Evolutionary conservation across 768 basidiomycete genomes (phyloP), one percentile per base, ranked within the genome.

Genomic region (Panaeolus papilionaceus): DNA sequence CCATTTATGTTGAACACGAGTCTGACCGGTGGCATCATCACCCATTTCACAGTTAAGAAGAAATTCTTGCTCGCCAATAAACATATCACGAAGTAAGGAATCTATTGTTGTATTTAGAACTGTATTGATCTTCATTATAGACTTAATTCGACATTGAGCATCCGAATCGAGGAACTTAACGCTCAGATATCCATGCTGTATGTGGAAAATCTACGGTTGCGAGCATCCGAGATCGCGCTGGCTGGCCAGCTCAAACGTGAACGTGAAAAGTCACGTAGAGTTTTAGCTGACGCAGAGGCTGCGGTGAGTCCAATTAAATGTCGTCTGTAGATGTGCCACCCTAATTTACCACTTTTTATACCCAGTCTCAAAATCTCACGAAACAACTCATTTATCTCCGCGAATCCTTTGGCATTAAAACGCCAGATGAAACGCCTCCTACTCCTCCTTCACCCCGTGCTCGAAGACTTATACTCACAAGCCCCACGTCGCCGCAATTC

Each of bases 11-110:
- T 63, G 66, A 58, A 66, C 67, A 65, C 68, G 67, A 68, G 64
- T 66, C 75, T 74, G 67, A 75, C 72, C 73, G 74, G 77, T 83
- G 78, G 78, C 76, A 70, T 78, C 70, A 65, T 71, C 70, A 63
- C 70, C 70, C 67, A 65, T 66, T 63, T 65, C 62, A 49, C 75
- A 95, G 93, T 94, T 84, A 94, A 94, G 89, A 93, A 93, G 89
- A 94, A 93, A 81, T 94, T 94, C 74, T 84, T 95, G 23, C 89
- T 94, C 68, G 92, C 93, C 67, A 95, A 95, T 81, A 94, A 94
- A 79, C 93, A 94, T 79, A 95, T 95, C 75, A 94, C 93, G 28
- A 95, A 94, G 93, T 94, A 72, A 44, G 86, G 77, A 37, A 70
- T 64, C 14, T 33, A 16, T 54, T 14, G n/a, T 18, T 47, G 49